Evolutionary conservation across 805 yeast species (phyloP), one percentile per base, ranked within the genome.

Genomic region (Vanderwaltozyma tropicalis): DNA sequence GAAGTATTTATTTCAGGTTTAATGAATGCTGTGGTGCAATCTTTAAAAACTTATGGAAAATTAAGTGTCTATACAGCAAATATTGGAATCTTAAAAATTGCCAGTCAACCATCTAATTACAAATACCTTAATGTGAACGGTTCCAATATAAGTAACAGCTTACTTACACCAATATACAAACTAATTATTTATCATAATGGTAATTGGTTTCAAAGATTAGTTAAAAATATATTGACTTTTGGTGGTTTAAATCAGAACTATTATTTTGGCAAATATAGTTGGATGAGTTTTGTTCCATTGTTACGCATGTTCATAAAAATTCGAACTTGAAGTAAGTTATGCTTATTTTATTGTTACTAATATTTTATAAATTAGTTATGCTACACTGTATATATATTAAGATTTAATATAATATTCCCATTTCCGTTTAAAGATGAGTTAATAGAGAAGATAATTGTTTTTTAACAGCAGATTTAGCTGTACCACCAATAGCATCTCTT

Each of bases 401-500:
- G 15, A 31, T 31, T 20, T n/a, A 6, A 20, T 20, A 14, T 17
- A n/a, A 31, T 31, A 31, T 9, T n/a, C n/a, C n/a, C 4, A 10
- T 24, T 7, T 8, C 8, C 5, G 13, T 24, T 24, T 24, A 24
- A 8, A 37, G 7, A 2, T 37, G 30, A 15, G 4, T 18, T 19
- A 19, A 12, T 25, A 38, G 30, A 4, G 27, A 11, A 17, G n/a
- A 34, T 41, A 89, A 65, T 62, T 92, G 98, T 52, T 76, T 72
- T 35, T 76, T 55, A n/a, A 92, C 84, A 13, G 98, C 96, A 26
- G 76, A 62, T 62, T 79, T 86, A 13, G 97, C 96, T 24, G 98
- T 88, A 48, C 99, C 99, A 44, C 99, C 99, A 40, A 78, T 87
- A 16, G 97, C 95, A 36, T 80, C 76, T 67, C 98, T 84, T 72